These are phyloP conservation scores for Pichia gijzeniarum DNA, from an alignment of 805 yeast genomes.

Conservation along the genomic window DNA sequence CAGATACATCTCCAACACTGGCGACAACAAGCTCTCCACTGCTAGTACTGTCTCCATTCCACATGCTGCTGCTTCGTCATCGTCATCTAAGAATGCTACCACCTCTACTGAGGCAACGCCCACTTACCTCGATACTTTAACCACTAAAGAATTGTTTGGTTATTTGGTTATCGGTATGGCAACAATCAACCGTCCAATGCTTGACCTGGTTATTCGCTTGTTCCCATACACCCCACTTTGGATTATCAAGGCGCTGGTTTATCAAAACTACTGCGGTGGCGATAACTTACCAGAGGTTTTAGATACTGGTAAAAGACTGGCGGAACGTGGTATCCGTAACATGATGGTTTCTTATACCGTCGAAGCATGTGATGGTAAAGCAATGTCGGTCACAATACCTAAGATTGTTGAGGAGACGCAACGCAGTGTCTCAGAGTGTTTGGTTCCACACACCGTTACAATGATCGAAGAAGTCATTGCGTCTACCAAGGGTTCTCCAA, in stretches of 20 bases:
- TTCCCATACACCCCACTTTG: constrained; percentile 75
- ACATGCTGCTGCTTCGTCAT: too few species aligned
- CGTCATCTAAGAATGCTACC: too few species aligned
- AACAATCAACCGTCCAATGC: constrained; percentile 56
- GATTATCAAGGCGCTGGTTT: constrained; percentile 64
- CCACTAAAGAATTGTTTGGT: constrained; percentile 51
- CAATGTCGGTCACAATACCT: constrained; percentile 41
- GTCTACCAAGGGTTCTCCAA: constrained; percentile 29
- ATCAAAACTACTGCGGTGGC: constrained; percentile 88
- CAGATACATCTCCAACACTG: background rate
- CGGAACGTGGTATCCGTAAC: constrained; percentile 74
- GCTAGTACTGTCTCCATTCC: too few species aligned
- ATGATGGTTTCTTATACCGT: constrained; percentile 95
- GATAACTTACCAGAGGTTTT: constrained; percentile 65
- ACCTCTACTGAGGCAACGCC: too few species aligned
- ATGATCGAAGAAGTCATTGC: constrained; percentile 38
- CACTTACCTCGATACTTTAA: constrained; percentile 46
- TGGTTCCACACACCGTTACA: constrained; percentile 63
- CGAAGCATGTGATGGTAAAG: constrained; percentile 83
- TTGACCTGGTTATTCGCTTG: constrained; percentile 52
- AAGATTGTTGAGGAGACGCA: constrained; percentile 59
- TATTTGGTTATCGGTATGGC: constrained; percentile 64
- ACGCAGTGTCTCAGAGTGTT: constrained; percentile 57
- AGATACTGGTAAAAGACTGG: constrained; percentile 60
- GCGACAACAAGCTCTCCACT: background rate